Evolutionary conservation across 192 early-diverging fungal genomes (phyloP), one percentile per base, ranked within the genome.

Genomic region (Entomortierella chlamydospora): DNA sequence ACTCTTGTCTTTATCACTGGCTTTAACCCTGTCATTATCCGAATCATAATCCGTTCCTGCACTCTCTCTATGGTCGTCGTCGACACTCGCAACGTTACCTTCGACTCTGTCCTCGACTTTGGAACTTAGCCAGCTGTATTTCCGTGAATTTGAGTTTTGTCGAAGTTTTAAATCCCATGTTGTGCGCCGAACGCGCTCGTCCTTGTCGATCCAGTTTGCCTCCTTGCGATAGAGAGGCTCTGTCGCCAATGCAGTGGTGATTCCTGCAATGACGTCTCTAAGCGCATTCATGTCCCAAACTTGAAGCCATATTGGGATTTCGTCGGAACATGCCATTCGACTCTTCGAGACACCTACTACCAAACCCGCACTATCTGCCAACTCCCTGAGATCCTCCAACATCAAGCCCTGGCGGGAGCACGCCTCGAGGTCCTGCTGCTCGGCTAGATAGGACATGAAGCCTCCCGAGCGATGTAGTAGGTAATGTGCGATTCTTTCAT

Each of bases 391-490:
- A 12, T 58, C 39, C 13, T 57, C 56, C 25, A 34, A 23, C 8
- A 45, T 42, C 47, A 64, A 41, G 4, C 42, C 56, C 12, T 59
- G 42, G 17, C 9, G 53, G 2, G 26, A 28, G 18, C 71, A 73
- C 9, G 43, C 45, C 1, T 52, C 57, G 3, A 65, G 33, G n/a
- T 57, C 55, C 30, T 64, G 45, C 11, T 60, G 41, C 20, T 49
- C 71, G 8, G 59, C 54, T 22, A 73, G 71, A 37, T 73, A 73
- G 7, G 71, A 65, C 13, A 18, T 56, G 26, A 73, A 57, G 3
- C 61, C 61, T 12, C 63, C 62, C 11, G 71, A 73, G 22, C 26
- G 10, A 52, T 57, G 34, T 6, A 73, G 45, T 25, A 73, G 22
- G 33, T 58, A 73, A 25, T 58, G 71, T 20, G 33, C 29, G 25